phyloP scores from a whole-genome alignment of 2,329 filamentous ascomycete species.

The Aspergillus sp. region DNA sequence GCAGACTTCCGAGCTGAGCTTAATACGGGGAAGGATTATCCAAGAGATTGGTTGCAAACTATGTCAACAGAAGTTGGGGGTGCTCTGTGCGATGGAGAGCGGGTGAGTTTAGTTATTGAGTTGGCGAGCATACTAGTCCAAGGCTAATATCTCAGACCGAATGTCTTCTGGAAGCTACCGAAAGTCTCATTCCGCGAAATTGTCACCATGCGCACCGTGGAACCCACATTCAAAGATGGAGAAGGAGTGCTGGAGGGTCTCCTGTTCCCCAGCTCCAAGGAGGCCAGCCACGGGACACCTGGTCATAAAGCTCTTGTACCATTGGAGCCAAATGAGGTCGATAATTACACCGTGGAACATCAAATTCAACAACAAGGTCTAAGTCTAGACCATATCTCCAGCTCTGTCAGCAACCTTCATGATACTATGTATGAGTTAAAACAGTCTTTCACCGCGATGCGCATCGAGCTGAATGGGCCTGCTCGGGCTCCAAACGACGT shows the following conservation, averaged over 20 bases:
- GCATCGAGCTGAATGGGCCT: conserved; percentile 42
- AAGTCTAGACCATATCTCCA: conserved; percentile 45
- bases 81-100: conserved; percentile 39
- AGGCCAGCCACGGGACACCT: conserved; percentile 21
- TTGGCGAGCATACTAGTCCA: background rate
- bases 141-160: conserved; percentile 31
- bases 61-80: conserved; percentile 44
- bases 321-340: conserved; percentile 22
- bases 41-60: conserved; percentile 44
- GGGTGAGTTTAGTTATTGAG: conserved; percentile 33
- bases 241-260: conserved; percentile 38
- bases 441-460: conserved; percentile 42
- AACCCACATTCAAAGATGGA: conserved; percentile 41
- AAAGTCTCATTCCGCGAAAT: conserved; percentile 46
- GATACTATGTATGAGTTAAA: conserved; percentile 47
- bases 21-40: conserved; percentile 40
- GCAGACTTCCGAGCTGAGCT: conserved; percentile 39
- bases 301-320: conserved; percentile 33
- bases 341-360: conserved; percentile 31
- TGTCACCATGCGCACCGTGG: conserved; percentile 44
- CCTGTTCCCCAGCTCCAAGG: conserved; percentile 30
- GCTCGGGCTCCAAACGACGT: conserved; percentile 28
- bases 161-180: conserved; percentile 46
- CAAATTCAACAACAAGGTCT: conserved; percentile 44
- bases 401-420: conserved; percentile 42